Base-by-base conservation (phyloP, 139 green algal species). In the Chlamydomonas schloesseri region DNA sequence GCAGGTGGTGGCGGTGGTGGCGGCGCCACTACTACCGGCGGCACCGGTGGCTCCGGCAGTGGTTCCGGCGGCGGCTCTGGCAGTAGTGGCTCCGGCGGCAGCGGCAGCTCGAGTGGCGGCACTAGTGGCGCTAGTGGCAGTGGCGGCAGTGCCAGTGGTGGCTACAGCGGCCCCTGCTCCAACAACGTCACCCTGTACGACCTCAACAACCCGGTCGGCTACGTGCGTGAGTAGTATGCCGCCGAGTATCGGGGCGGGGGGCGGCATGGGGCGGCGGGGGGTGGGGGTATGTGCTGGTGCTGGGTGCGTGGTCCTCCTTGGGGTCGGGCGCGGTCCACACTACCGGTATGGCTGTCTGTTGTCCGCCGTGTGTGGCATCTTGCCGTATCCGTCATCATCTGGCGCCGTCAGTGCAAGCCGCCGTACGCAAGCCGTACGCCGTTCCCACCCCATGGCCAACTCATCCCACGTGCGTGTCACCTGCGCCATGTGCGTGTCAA, bases 151-250 rank as follows among this genome's bases (percentile, higher is more conserved):
- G 33, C 26, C 9, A 10, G 18, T 29, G 23, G 71, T 68, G 28
- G 53, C 29, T 36, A 21, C 33, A 36, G 58, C 11, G 14, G 71
- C 21, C 6, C 11, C 10, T 82, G 74, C 74, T 71, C 20, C 33
- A 71, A 82, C 37, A 62, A 83, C 46, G 76, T 62, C 3, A 23
- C 36, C 1, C 42, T 62, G 76, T 72, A 83, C 76, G 60, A 83
- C 76, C 0, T 3, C 28, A 46, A 62, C 36, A 73, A 83, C 60
- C 76, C 76, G 14, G 34, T 34, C 36, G 60, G 76, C 60, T n/a
- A 46, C 13, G 62, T 83, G 1, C 26, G 76, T 83, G 34, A 23
- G n/a, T n/a, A n/a, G n/a, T n/a, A n/a, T n/a, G n/a, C n/a, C n/a
- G n/a, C n/a, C n/a, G n/a, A n/a, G n/a, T n/a, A n/a, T n/a, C n/a